Conservation (phyloP, 345 rosid species). For the Erysimum cheiranthoides region DNA sequence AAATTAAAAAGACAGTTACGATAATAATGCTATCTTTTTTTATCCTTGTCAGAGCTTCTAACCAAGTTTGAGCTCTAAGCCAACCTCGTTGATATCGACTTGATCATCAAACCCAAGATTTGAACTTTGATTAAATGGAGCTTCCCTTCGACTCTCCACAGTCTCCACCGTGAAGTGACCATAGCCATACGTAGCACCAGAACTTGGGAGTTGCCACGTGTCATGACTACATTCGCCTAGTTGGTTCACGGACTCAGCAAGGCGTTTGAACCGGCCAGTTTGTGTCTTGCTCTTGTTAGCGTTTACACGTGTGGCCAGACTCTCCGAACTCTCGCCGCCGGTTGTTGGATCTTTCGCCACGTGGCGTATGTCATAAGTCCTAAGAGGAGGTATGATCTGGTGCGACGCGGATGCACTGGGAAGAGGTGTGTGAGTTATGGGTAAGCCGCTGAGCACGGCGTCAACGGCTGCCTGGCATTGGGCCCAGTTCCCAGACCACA, state of each 20-base stretch:
- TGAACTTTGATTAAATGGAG: constrained; percentile 12
- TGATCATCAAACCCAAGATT: constrained; percentile 42
- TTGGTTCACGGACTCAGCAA: constrained; percentile 31
- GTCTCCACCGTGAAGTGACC: constrained; percentile 36
- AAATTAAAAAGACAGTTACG: constrained; percentile 11
- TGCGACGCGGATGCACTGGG: constrained; percentile 39
- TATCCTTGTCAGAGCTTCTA: constrained; percentile 4
- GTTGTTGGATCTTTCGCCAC: constrained; percentile 51
- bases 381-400: constrained; percentile 51
- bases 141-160: constrained; percentile 30
- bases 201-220: constrained; percentile 36
- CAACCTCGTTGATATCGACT: constrained; percentile 45
- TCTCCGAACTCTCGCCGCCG: constrained; percentile 35
- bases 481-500: constrained; percentile 47
- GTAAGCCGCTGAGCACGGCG: constrained; percentile 56
- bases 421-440: constrained; percentile 45
- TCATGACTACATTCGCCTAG: constrained; percentile 44
- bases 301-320: constrained; percentile 31
- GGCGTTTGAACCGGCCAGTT: constrained; percentile 46
- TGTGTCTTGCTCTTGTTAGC: constrained; percentile 44
- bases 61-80: constrained; percentile 48
- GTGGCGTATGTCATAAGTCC: constrained; percentile 68
- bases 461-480: constrained; percentile 78
- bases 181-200: constrained; percentile 39
- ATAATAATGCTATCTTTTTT: constrained; percentile 8